Evolutionary conservation across 495 filamentous ascomycete genomes (phyloP).

Genomic region (Sporormia fimetaria): DNA sequence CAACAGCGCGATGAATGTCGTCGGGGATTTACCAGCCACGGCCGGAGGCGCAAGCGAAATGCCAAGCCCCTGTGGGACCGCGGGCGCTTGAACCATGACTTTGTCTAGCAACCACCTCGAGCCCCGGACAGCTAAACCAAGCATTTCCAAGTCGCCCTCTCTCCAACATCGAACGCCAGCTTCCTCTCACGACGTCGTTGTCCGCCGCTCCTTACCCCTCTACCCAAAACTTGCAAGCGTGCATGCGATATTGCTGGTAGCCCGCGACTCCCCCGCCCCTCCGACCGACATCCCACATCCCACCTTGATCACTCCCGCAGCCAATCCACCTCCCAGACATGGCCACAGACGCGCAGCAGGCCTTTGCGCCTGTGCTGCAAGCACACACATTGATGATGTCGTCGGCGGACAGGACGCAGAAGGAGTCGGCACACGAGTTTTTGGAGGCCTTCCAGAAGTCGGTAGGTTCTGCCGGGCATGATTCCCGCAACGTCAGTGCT

Average conservation of each 20-base stretch:
- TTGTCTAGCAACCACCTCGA: not conserved
- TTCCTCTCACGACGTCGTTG: not conserved
- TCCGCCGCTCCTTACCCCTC: not conserved
- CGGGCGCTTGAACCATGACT: slow-evolving; percentile 1
- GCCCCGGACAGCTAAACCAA: not conserved
- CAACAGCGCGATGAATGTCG: no score
- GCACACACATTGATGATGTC: slow-evolving; percentile 85
- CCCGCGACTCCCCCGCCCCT: slow-evolving; percentile 5
- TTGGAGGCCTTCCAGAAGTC: slow-evolving; percentile 97
- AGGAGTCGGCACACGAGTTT: slow-evolving; percentile 79
- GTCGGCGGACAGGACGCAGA: slow-evolving; percentile 69
- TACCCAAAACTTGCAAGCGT: not conserved
- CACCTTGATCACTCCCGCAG: not conserved
- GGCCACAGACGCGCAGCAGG: slow-evolving; percentile 58
- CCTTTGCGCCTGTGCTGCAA: slow-evolving; percentile 72
- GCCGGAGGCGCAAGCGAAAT: slow-evolving; percentile 1
- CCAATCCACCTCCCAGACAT: slow-evolving; percentile 37
- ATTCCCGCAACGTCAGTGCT: not conserved
- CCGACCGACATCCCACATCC: slow-evolving; percentile 15
- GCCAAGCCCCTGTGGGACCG: slow-evolving; percentile 1
- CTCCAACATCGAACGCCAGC: not conserved
- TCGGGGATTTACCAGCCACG: no score
- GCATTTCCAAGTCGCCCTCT: not conserved
- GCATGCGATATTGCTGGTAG: slow-evolving; percentile 1
- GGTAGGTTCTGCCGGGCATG: slow-evolving; percentile 43